Conservation (phyloP, 1,284 basidiomycete species). For the Schizophyllum commune region DNA sequence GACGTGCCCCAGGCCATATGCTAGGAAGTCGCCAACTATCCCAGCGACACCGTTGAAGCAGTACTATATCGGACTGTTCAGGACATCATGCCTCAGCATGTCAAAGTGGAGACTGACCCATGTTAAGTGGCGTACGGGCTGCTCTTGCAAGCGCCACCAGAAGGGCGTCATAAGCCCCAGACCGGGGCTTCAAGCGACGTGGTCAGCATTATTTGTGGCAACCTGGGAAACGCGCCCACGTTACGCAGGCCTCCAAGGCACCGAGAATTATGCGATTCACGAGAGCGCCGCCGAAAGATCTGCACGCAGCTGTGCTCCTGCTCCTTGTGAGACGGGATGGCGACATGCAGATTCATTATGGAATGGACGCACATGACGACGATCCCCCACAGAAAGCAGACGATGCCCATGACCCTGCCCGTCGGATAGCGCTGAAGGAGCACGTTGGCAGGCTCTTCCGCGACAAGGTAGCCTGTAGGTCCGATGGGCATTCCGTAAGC, state of each 20-base stretch:
- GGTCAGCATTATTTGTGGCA: background rate
- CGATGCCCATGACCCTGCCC: conserved; percentile 10
- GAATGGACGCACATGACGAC: conserved; percentile 11
- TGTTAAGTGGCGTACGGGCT: conserved; percentile 12
- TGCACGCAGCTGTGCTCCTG: conserved; percentile 13
- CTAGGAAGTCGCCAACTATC: conserved; percentile 13
- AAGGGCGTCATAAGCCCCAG: conserved; percentile 16
- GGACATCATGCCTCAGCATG: background rate
- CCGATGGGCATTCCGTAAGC: too few relatives aligned
- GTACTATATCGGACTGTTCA: conserved; percentile 4
- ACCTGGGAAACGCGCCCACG: conserved; percentile 3
- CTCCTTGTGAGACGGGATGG: background rate
- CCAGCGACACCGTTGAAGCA: conserved; percentile 14
- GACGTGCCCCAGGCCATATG: conserved; percentile 14
- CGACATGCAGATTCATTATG: background rate
- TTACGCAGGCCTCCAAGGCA: conserved; percentile 12
- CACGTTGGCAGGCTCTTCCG: conserved; percentile 13
- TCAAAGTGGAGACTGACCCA: conserved; percentile 8
- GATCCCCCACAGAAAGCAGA: conserved; percentile 13
- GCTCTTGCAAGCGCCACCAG: conserved; percentile 15
- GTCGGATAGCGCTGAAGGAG: conserved; percentile 13
- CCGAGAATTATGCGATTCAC: conserved; percentile 12
- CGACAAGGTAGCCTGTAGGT: conserved; percentile 11
- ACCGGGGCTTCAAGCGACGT: conserved; percentile 6
- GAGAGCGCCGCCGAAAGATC: conserved; percentile 12